phyloP scores from a whole-genome alignment of 345 rosid species.

The Streptanthus diversifolius region DNA sequence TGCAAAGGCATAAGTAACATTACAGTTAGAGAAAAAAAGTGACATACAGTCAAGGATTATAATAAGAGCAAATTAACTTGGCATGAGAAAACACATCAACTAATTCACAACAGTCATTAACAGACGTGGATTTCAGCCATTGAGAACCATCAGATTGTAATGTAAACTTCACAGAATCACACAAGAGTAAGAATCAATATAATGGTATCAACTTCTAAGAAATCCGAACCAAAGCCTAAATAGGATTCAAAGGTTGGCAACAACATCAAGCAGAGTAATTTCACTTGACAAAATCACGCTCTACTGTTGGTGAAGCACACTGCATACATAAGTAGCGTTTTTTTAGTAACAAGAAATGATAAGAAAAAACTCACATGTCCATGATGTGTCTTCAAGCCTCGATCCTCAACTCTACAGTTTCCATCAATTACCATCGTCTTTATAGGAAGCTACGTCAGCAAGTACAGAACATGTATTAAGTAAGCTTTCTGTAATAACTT shows the following conservation, averaged over 20 bases:
- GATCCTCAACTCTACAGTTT: constrained; percentile 98
- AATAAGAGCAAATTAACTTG: not conserved
- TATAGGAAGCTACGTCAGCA: constrained; percentile 74
- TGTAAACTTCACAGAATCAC: not conserved
- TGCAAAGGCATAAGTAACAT: not conserved
- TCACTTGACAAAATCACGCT: not conserved
- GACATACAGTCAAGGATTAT: too few species aligned
- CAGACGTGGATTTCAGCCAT: not conserved
- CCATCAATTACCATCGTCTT: constrained; percentile 94
- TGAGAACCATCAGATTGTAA: not conserved
- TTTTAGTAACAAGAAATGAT: not conserved
- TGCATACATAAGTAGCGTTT: constrained; percentile 5
- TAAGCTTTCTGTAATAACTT: too few species aligned
- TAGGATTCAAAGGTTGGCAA: not conserved
- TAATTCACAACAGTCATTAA: not conserved
- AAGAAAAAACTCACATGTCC: constrained; percentile 67
- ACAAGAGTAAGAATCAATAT: not conserved
- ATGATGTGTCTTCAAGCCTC: constrained; percentile 97
- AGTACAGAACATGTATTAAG: not conserved
- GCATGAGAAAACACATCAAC: constrained; percentile 1
- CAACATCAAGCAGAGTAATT: not conserved
- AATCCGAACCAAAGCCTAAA: too few species aligned
- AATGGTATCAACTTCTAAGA: not conserved
- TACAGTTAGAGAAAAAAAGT: too few species aligned
- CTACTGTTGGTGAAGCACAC: not conserved